A percentile compares a stretch with the other conserved stretches of the same genome.
phyloP scores from a whole-genome alignment of 768 basidiomycete species.

The Psilocybe azurescens region DNA sequence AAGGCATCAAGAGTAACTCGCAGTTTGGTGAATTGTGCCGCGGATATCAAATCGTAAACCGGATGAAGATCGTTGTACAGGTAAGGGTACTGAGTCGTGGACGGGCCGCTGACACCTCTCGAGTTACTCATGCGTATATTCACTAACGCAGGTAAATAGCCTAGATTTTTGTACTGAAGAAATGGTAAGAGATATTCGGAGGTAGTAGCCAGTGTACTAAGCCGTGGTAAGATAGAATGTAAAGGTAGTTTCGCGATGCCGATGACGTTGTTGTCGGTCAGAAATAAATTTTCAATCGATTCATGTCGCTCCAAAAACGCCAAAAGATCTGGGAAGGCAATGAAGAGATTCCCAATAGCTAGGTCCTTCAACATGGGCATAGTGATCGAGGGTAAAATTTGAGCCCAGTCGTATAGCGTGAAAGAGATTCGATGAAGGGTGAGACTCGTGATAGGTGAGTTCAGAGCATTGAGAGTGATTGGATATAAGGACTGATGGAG shows the following conservation, averaged over 20 bases:
- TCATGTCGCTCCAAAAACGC: conserved; percentile 24
- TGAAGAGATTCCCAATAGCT: conserved; percentile 15
- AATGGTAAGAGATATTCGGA: conserved; percentile 12
- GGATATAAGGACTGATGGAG: conserved; percentile 11
- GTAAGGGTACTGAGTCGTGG: not conserved
- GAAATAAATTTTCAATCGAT: conserved; percentile 23
- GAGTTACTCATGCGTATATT: not conserved
- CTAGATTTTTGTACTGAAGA: conserved; percentile 7
- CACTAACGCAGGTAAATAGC: conserved; percentile 1
- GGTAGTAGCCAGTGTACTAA: conserved; percentile 2
- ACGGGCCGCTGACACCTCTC: not conserved
- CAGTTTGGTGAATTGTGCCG: not conserved
- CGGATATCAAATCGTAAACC: conserved; percentile 3
- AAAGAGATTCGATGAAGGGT: conserved; percentile 12
- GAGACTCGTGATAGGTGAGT: not conserved
- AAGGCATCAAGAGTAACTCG: not conserved
- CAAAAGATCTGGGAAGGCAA: conserved; percentile 26
- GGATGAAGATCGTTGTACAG: not conserved
- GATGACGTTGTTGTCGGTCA: conserved; percentile 14
- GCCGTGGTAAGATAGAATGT: conserved; percentile 3
- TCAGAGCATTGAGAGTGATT: not conserved
- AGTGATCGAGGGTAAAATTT: conserved; percentile 22
- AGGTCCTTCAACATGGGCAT: conserved; percentile 19
- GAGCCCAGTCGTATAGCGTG: conserved; percentile 20
- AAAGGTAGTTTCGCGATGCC: conserved; percentile 9